A percentile compares a stretch with the other conserved stretches of the same genome.
Conservation (phyloP, 139 green algal genomes). For the Closterium sp. region DNA sequence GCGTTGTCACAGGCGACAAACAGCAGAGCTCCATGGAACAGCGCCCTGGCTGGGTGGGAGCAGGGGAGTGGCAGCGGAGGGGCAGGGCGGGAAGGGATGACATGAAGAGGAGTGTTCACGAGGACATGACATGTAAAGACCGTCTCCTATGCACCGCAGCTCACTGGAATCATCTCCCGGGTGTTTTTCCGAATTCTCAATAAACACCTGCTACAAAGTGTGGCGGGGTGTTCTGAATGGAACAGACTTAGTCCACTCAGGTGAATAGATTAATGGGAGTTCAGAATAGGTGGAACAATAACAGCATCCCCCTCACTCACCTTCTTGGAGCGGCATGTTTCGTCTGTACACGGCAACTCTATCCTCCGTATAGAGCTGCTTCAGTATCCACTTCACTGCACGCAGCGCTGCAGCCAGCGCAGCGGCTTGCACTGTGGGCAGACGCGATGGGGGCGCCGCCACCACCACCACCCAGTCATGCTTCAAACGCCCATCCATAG, state of each 20-base stretch:
- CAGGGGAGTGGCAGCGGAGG: too few relatives aligned
- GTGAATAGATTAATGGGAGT: too few relatives aligned
- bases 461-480: neutral
- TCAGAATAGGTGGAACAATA: too few relatives aligned
- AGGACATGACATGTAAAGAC: neutral
- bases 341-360: neutral
- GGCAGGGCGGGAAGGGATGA: too few relatives aligned
- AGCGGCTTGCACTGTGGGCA: neutral
- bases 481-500: neutral
- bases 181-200: too few relatives aligned
- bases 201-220: too few relatives aligned
- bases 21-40: neutral
- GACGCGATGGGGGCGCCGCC: neutral
- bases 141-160: too few relatives aligned
- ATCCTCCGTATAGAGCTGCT: neutral
- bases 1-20: neutral
- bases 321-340: neutral
- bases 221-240: too few relatives aligned
- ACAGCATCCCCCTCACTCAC: neutral
- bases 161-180: too few relatives aligned
- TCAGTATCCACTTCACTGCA: neutral
- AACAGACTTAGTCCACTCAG: too few relatives aligned
- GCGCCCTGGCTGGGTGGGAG: too few relatives aligned
- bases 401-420: neutral
- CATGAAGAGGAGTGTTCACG: neutral